Conservation (phyloP, 2,329 filamentous ascomycete species). For the Talaromyces islandicus region DNA sequence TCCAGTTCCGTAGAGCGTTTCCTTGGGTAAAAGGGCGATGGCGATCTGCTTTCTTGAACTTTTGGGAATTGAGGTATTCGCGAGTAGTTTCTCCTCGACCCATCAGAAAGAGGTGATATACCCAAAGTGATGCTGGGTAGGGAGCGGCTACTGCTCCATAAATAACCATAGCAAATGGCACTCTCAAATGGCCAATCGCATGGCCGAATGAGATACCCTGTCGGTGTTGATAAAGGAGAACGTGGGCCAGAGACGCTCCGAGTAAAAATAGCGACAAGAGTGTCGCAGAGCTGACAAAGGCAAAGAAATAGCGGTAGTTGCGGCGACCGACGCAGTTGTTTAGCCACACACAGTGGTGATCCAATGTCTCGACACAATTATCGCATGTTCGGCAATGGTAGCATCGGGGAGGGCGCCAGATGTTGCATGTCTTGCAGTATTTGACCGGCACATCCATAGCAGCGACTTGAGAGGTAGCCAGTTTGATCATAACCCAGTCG, state of each 20-base stretch:
- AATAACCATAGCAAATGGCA: slow-evolving; percentile 83
- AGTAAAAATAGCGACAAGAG: slow-evolving; percentile 71
- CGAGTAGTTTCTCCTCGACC: slow-evolving; percentile 88
- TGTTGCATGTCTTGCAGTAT: slow-evolving; percentile 95
- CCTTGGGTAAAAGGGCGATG: slow-evolving; percentile 86
- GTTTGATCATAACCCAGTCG: slow-evolving; percentile 89
- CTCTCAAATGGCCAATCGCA: slow-evolving; percentile 65
- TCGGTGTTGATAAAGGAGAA: slow-evolving; percentile 63
- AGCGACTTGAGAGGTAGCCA: slow-evolving; percentile 64
- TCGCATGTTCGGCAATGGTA: slow-evolving; percentile 97
- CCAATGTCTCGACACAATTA: slow-evolving; percentile 93
- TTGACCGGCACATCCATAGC: slow-evolving; percentile 98
- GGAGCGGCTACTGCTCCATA: slow-evolving; percentile 68
- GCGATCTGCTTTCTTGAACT: slow-evolving; percentile 85
- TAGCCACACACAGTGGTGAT: slow-evolving; percentile 98
- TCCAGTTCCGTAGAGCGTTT: slow-evolving; percentile 68
- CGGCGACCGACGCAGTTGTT: slow-evolving; percentile 97
- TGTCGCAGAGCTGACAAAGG: slow-evolving; percentile 76
- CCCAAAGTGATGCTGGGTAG: slow-evolving; percentile 77
- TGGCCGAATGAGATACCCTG: slow-evolving; percentile 61
- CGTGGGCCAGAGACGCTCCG: slow-evolving; percentile 71
- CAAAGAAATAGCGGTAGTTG: slow-evolving; percentile 97
- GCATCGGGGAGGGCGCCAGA: slow-evolving; percentile 91
- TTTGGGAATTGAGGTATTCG: slow-evolving; percentile 93
- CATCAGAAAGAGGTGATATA: slow-evolving; percentile 89